phyloP scores from a whole-genome alignment of 2,329 filamentous ascomycete species.

The Sporothrix schenckii region DNA sequence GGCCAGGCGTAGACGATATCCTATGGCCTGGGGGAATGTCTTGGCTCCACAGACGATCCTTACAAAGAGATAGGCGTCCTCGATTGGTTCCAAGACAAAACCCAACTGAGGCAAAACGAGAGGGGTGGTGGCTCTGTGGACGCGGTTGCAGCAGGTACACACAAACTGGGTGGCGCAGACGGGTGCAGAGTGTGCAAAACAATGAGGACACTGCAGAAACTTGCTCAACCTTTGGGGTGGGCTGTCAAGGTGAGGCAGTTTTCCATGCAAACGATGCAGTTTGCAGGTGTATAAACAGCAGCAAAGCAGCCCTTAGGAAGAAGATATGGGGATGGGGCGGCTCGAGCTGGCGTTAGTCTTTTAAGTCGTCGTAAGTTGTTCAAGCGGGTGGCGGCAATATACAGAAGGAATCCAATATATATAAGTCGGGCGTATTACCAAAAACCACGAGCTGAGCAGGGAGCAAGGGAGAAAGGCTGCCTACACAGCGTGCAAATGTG shows the following conservation, averaged over 20 bases:
- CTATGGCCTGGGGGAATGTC: neutral
- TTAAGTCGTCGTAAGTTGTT: conserved; percentile 2
- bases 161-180: neutral
- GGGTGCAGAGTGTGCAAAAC: neutral
- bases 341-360: neutral
- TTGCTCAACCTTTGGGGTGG: conserved; percentile 29
- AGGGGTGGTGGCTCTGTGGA: neutral
- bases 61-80: neutral
- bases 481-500: neutral
- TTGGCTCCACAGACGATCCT: conserved; percentile 1
- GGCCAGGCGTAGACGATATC: conserved; percentile 1
- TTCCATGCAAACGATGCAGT: conserved; percentile 27
- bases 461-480: neutral
- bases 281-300: conserved; percentile 15
- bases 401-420: conserved; percentile 24
- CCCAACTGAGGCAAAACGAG: neutral
- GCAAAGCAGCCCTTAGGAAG: neutral
- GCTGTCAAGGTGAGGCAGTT: conserved; percentile 28
- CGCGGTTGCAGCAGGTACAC: neutral
- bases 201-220: conserved; percentile 29
- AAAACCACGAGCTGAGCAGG: neutral
- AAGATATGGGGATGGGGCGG: neutral
- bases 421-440: conserved; percentile 21
- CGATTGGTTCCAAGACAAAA: conserved; percentile 4
- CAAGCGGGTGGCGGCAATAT: conserved; percentile 20